These are phyloP conservation scores for Talaromyces sp. DNA, from an alignment of 2,329 filamentous ascomycete species.

Conservation along the genomic window DNA sequence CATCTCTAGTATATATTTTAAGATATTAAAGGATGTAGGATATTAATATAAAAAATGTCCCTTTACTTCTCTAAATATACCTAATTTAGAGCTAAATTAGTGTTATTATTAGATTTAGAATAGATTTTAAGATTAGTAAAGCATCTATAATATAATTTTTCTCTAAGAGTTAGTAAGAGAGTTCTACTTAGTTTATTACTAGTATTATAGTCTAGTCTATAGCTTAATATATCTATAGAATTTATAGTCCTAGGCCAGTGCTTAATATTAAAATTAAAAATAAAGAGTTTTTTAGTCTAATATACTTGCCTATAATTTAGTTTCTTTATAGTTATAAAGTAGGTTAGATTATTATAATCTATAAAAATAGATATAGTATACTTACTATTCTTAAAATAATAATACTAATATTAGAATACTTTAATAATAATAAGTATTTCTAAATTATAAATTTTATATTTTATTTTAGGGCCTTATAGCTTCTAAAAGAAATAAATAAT, in stretches of 20 bases:
- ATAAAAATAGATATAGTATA: neutral
- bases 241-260: neutral
- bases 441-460: neutral
- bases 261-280: constrained; percentile 6
- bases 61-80: neutral
- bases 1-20: neutral
- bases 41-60: neutral
- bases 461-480: neutral
- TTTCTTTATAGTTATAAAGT: constrained; percentile 2
- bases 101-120: neutral
- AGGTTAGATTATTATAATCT: constrained; percentile 3
- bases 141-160: neutral
- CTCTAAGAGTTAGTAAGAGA: neutral
- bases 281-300: neutral
- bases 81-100: neutral
- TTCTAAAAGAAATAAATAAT: neutral
- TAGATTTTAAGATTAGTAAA: neutral
- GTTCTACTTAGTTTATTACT: neutral
- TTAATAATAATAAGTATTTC: neutral
- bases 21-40: neutral
- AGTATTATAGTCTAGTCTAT: neutral
- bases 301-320: neutral
- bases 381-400: neutral
- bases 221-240: neutral
- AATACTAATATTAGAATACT: neutral